Evolutionary conservation across 2,329 filamentous ascomycete species (phyloP).

Genomic region (Aureobasidium sp.): DNA sequence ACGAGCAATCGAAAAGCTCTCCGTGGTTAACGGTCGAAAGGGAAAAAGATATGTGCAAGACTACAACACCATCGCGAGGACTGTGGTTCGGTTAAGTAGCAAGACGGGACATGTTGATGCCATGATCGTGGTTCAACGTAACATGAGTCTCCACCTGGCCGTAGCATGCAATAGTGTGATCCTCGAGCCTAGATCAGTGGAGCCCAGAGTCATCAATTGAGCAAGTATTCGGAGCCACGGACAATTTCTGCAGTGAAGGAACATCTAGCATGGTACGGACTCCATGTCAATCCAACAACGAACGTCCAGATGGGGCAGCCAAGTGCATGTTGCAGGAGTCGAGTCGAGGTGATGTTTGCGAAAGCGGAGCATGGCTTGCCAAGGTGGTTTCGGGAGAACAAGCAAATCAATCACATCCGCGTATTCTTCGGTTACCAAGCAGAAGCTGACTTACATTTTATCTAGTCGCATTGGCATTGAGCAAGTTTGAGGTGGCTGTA

Average conservation of each 20-base stretch:
- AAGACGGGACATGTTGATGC: not conserved
- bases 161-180: not conserved
- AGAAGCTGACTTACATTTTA: not conserved
- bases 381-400: not conserved
- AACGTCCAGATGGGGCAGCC: not conserved
- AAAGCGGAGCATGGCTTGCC: not conserved
- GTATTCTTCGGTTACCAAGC: too few relatives aligned
- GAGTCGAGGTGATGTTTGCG: not conserved
- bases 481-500: conserved; percentile 6
- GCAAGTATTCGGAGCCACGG: conserved; percentile 2
- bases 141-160: not conserved
- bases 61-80: not conserved
- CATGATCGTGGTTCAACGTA: not conserved
- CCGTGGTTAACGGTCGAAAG: too few relatives aligned
- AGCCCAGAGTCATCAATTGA: not conserved
- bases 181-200: not conserved
- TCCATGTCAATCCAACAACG: not conserved
- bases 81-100: not conserved
- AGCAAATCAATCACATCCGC: not conserved
- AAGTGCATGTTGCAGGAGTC: not conserved
- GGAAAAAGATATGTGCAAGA: not conserved
- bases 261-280: not conserved
- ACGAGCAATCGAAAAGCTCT: too few relatives aligned
- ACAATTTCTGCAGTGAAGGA: not conserved
- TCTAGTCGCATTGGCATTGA: not conserved